Percentiles rank a stretch among this genome's conserved stretches.
These are phyloP conservation scores for Naegleria fowleri DNA, from an alignment of 208 protist species.

Conservation along the genomic window DNA sequence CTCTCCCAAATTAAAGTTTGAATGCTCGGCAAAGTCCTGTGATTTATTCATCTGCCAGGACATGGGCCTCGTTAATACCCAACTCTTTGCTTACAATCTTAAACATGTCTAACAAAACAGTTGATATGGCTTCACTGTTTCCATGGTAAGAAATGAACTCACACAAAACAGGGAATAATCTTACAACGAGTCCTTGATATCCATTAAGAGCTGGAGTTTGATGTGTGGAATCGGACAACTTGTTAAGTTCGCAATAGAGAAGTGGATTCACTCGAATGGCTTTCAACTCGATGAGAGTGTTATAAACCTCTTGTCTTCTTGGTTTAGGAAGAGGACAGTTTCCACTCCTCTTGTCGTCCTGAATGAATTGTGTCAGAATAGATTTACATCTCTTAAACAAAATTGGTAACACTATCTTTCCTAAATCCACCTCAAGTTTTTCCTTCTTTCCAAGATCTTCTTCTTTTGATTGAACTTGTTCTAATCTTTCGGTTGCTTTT, in stretches of 20 bases:
- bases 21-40: no score
- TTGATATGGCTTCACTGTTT: background rate
- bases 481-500: background rate
- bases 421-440: background rate
- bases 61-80: background rate
- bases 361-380: background rate
- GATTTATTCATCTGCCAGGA: background rate
- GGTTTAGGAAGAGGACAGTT: background rate
- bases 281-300: background rate
- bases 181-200: background rate
- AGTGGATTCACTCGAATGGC: background rate
- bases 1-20: no score
- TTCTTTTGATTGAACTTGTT: background rate
- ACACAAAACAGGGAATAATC: background rate
- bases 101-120: constrained; percentile 18
- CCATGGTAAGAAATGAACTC: background rate
- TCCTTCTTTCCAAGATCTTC: background rate
- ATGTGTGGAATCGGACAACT: background rate
- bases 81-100: background rate
- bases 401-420: background rate
- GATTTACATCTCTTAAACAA: background rate
- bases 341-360: background rate
- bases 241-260: background rate
- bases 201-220: background rate
- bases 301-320: background rate